Evolutionary conservation across 2,329 filamentous ascomycete genomes (phyloP).

Genomic region (Colletotrichum magnum): DNA sequence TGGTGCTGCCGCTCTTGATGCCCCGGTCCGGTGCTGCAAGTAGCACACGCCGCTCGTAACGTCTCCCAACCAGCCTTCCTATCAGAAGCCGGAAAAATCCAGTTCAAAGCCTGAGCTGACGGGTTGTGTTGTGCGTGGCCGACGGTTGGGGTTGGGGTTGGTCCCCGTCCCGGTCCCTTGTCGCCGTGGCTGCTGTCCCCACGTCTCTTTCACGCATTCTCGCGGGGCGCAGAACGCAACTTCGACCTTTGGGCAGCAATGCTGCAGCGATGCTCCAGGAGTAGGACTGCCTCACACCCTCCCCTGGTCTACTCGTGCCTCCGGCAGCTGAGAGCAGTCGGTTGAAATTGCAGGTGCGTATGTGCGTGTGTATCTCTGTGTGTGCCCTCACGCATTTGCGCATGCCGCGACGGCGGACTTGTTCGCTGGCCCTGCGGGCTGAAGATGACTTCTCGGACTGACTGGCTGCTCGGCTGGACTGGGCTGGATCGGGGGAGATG

Average conservation of each 20-base stretch:
- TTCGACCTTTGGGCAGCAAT: slow-evolving; percentile 43
- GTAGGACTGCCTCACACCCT: too few relatives aligned
- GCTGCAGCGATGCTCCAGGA: slow-evolving; percentile 26
- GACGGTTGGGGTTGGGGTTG: slow-evolving; percentile 34
- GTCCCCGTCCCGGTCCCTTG: neutral
- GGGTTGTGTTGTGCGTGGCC: slow-evolving; percentile 13
- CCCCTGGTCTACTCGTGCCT: slow-evolving; percentile 33
- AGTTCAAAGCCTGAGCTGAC: neutral
- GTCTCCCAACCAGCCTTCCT: slow-evolving; percentile 23
- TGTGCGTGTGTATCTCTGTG: slow-evolving; percentile 6
- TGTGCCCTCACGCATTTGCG: slow-evolving; percentile 30
- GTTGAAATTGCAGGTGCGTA: slow-evolving; percentile 1
- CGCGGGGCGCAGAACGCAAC: slow-evolving; percentile 34
- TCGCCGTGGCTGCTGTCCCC: slow-evolving; percentile 7
- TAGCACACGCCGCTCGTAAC: slow-evolving; percentile 3
- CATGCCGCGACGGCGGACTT: slow-evolving; percentile 17
- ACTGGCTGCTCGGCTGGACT: slow-evolving; percentile 36
- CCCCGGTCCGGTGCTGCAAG: slow-evolving; percentile 1
- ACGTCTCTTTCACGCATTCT: slow-evolving; percentile 34
- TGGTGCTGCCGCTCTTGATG: slow-evolving; percentile 11
- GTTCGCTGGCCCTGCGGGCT: slow-evolving; percentile 13
- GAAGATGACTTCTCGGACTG: slow-evolving; percentile 3
- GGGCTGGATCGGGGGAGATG: slow-evolving; percentile 25
- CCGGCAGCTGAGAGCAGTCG: slow-evolving; percentile 20
- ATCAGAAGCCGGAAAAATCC: slow-evolving; percentile 23